A percentile compares a stretch with the other conserved stretches of the same genome.
Evolutionary conservation across 257 asterid species (phyloP).

Genomic region (Nicotiana benthamiana): DNA sequence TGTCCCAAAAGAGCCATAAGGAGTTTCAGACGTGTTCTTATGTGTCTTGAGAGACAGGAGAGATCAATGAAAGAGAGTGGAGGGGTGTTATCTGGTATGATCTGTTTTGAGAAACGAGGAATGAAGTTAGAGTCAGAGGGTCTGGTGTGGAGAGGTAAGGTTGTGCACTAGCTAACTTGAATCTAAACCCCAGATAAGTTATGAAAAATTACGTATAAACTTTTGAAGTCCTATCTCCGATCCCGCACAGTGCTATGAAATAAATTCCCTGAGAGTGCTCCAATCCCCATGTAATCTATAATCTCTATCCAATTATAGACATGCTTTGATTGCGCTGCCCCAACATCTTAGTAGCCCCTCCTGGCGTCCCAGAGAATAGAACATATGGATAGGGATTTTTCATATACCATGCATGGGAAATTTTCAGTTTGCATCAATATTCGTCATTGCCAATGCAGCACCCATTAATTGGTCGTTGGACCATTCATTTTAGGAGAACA

Average conservation of each 20-base stretch:
- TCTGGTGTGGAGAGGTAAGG: not conserved
- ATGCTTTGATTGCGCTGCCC: not conserved
- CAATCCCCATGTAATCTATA: not conserved
- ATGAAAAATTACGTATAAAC: not conserved
- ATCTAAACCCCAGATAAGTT: not conserved
- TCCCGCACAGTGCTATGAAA: not conserved
- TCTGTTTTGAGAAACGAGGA: not conserved
- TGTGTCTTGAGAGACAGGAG: not conserved
- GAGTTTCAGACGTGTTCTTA: not conserved
- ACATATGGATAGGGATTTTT: slow-evolving; percentile 1
- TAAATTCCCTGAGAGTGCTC: not conserved
- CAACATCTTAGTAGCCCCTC: not conserved
- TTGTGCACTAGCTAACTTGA: not conserved
- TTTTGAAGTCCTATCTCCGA: not conserved
- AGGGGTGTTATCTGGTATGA: not conserved
- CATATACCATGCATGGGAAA: not conserved
- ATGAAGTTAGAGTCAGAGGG: not conserved
- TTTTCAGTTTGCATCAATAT: not conserved
- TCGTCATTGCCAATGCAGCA: not conserved
- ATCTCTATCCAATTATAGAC: not conserved
- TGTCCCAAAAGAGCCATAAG: not conserved
- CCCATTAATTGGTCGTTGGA: slow-evolving; percentile 2
- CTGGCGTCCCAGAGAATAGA: not conserved
- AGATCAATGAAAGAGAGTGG: not conserved
- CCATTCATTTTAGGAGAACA: not conserved